Evolutionary conservation across 495 filamentous ascomycete species (phyloP).

Genomic region (Chlorociboria aeruginascens): DNA sequence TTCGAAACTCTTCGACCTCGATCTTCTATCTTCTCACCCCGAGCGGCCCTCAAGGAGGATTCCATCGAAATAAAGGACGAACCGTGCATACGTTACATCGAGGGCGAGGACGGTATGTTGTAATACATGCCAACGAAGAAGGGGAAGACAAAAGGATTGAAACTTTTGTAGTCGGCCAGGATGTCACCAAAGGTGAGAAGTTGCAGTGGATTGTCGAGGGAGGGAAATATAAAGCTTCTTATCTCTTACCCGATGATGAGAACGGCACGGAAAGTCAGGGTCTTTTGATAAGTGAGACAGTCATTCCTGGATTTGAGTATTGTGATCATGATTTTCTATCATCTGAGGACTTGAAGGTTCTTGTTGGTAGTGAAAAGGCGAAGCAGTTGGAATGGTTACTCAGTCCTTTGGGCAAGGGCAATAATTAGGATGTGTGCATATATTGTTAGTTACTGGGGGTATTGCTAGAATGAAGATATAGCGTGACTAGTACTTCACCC

Average conservation of each 20-base stretch:
- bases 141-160: slow-evolving; percentile 36
- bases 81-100: slow-evolving; percentile 51
- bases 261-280: slow-evolving; percentile 26
- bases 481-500: too few species aligned
- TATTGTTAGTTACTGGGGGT: too few species aligned
- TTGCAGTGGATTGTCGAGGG: slow-evolving; percentile 60
- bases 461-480: too few species aligned
- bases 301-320: slow-evolving; percentile 55
- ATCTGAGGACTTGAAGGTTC: slow-evolving; percentile 27
- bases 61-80: slow-evolving; percentile 46
- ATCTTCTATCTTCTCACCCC: slow-evolving; percentile 56
- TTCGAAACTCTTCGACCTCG: slow-evolving; percentile 34
- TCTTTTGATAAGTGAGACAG: slow-evolving; percentile 54
- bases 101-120: slow-evolving; percentile 47
- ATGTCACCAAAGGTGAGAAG: slow-evolving; percentile 42
- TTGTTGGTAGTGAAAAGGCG: slow-evolving; percentile 35
- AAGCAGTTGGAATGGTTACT: slow-evolving; percentile 40
- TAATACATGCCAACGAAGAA: slow-evolving; percentile 42
- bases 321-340: slow-evolving; percentile 51
- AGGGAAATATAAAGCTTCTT: slow-evolving; percentile 50
- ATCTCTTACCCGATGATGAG: slow-evolving; percentile 38
- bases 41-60: slow-evolving; percentile 36
- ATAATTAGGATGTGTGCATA: neutral
- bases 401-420: slow-evolving; percentile 17
- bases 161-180: slow-evolving; percentile 47